These are phyloP conservation scores for Leccinum barrowsii DNA, from an alignment of 768 basidiomycete genomes.

Conservation along the genomic window DNA sequence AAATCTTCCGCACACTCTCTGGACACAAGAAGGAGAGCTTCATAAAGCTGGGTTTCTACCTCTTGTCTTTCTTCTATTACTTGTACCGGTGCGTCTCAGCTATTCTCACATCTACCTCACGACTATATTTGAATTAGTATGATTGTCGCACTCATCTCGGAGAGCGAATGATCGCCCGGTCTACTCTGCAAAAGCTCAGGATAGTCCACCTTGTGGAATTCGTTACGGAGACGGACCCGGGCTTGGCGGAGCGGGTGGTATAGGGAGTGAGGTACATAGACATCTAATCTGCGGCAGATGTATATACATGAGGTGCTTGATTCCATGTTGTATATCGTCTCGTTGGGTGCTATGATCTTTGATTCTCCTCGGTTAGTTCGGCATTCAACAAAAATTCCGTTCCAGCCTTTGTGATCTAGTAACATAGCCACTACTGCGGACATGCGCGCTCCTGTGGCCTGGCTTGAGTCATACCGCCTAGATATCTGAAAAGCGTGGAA, in stretches of 20 bases:
- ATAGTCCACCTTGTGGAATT: background rate
- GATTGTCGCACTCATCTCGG: constrained; percentile 84
- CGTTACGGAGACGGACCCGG: background rate
- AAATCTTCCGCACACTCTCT: constrained; percentile 93
- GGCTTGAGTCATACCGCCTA: no score
- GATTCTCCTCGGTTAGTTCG: background rate
- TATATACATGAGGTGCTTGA: constrained; percentile 13
- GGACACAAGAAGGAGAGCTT: constrained; percentile 97
- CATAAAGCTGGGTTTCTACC: constrained; percentile 91
- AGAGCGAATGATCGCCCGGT: constrained; percentile 49
- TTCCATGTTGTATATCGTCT: constrained; percentile 19
- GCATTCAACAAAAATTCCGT: background rate
- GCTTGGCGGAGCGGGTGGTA: constrained; percentile 8
- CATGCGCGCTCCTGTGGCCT: no score
- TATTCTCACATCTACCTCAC: background rate
- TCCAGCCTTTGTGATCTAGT: no score
- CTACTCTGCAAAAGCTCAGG: background rate
- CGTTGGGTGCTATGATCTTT: constrained; percentile 21
- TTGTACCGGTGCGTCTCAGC: constrained; percentile 68
- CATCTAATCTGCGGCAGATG: constrained; percentile 15
- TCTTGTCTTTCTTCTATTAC: constrained; percentile 90
- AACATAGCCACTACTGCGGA: no score
- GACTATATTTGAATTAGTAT: constrained; percentile 47
- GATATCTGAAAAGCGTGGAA: no score
- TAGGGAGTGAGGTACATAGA: constrained; percentile 13